Base-by-base conservation (phyloP, 495 filamentous ascomycete genomes). In the Aspergillus homomorphus region DNA sequence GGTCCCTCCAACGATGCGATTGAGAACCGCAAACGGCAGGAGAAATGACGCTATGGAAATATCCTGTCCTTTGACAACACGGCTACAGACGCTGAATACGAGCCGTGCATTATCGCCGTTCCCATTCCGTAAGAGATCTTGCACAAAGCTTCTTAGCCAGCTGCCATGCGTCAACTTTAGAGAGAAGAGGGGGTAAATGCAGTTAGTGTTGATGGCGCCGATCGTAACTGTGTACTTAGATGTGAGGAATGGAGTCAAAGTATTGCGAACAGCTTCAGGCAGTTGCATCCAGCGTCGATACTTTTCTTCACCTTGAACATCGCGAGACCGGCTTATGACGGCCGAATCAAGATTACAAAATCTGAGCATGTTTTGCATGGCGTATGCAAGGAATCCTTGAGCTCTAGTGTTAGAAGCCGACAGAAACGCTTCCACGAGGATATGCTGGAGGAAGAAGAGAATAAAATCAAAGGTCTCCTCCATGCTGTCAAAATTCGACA, bases 291-390 rank as follows among this genome's bases (percentile, higher is more conserved):
- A 98, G 71, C 87, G 86, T 51, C 80, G 74, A 66, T 87, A 87
- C 54, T 82, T 80, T 33, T 80, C 71, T 50, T 80, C 77, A 6
- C 74, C 67, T 23, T 86, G 80, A 24, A 78, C 66, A 57, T 79
- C 74, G 42, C 80, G 77, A 56, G 79, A 72, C 54, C 81, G 76
- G 19, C 81, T 73, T 21, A 74, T 81, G 6, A 86, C 81, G n/a
- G 76, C 72, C 22, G 74, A 71, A 41, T 83, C 84, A 57, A 96
- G 82, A 24, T 86, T 84, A 65, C 87, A 87, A 58, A 86, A 84
- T 54, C 85, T 87, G 9, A 98, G 81, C 9, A 99, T 79, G 63
- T 94, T 88, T 71, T 99, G 94, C 87, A 98, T 96, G 2, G 87
- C 89, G 68, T 86, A 98, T 15, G 92, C 90, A 16, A 99, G 77